These are phyloP conservation scores for Pyrenophora graminea DNA, from an alignment of 2,329 filamentous ascomycete species.

Conservation along the genomic window DNA sequence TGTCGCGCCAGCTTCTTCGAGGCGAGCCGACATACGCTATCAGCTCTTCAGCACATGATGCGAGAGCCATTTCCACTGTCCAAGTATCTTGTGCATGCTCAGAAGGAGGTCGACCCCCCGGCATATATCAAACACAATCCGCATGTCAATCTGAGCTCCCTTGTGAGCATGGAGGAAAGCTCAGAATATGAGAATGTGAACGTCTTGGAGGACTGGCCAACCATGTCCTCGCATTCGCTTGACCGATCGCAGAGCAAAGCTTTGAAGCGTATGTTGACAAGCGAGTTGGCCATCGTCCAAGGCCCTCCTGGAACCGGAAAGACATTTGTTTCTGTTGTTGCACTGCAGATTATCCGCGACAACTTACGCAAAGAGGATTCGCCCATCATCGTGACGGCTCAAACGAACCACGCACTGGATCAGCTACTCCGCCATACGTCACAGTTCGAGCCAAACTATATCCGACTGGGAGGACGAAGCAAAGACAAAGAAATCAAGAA, in stretches of 20 bases:
- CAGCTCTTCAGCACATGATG: constrained; percentile 69
- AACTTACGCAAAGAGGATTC: constrained; percentile 61
- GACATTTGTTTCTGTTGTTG: constrained; percentile 77
- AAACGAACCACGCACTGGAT: constrained; percentile 90
- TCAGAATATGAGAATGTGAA: constrained; percentile 55
- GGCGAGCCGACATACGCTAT: constrained; percentile 71
- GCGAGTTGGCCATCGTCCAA: constrained; percentile 75
- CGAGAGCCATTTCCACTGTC: constrained; percentile 65
- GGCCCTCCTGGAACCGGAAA: constrained; percentile 82
- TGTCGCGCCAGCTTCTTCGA: constrained; percentile 76
- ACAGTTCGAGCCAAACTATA: constrained; percentile 64
- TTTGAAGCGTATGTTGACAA: constrained; percentile 70
- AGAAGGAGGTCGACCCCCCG: constrained; percentile 55
- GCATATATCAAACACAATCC: constrained; percentile 58
- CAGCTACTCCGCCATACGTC: constrained; percentile 72
- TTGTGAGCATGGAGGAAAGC: constrained; percentile 47
- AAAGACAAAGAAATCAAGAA: constrained; percentile 67
- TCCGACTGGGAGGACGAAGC: constrained; percentile 71
- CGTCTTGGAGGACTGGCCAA: constrained; percentile 61
- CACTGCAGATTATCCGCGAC: constrained; percentile 66
- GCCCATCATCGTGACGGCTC: constrained; percentile 77
- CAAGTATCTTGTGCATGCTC: constrained; percentile 62
- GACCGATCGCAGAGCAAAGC: constrained; percentile 74
- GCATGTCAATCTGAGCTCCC: constrained; percentile 54
- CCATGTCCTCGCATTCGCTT: constrained; percentile 54